phyloP scores from a whole-genome alignment of 2,329 filamentous ascomycete genomes.

The Cladorrhinum sp. region DNA sequence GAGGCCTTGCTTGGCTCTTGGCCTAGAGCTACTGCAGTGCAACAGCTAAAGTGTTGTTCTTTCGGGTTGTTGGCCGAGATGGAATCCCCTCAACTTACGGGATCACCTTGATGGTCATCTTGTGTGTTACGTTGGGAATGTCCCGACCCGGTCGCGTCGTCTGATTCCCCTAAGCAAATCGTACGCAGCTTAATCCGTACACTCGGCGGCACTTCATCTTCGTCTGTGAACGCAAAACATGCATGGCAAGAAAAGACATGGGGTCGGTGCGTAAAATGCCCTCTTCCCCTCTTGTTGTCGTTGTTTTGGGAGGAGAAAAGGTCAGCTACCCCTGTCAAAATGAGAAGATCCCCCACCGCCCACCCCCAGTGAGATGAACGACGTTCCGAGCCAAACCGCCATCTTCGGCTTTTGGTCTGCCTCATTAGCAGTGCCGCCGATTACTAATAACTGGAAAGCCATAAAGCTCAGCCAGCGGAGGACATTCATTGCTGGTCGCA shows the following conservation, averaged over 20 bases:
- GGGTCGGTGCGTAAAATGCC: conserved; percentile 2
- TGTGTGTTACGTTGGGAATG: background rate
- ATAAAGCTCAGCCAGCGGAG: background rate
- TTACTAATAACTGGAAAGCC: background rate
- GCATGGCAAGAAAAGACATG: background rate
- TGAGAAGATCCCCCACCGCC: conserved; percentile 1
- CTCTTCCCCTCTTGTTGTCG: background rate
- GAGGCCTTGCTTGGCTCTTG: background rate
- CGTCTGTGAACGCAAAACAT: background rate
- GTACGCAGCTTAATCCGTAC: background rate
- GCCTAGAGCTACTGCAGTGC: conserved; percentile 1
- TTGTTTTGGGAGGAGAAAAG: background rate
- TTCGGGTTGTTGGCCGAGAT: background rate
- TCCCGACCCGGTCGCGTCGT: conserved; percentile 4
- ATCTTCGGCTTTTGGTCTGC: background rate
- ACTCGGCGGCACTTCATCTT: background rate
- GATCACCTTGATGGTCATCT: background rate
- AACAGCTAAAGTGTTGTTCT: background rate
- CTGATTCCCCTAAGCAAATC: background rate
- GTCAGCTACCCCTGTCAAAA: background rate
- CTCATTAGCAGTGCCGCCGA: background rate
- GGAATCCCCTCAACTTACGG: background rate
- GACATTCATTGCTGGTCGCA: too few species aligned
- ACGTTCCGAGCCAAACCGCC: conserved; percentile 7
- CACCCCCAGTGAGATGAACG: background rate